phyloP scores from a whole-genome alignment of 192 early-diverging fungal genomes.

The Rhizoclosmatium globosum region DNA sequence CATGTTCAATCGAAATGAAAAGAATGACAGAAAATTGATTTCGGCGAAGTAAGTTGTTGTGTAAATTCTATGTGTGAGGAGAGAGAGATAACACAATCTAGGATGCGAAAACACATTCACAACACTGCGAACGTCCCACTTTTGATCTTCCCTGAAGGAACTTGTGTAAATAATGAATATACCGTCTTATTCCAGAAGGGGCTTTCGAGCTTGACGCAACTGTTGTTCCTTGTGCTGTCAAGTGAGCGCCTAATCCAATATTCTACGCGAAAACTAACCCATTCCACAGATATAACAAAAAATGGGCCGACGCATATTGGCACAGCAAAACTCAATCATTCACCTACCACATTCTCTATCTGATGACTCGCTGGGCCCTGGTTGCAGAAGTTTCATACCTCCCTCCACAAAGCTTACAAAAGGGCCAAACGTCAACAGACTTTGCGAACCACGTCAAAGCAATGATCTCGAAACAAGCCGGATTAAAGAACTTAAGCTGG shows the following conservation, averaged over 20 bases:
- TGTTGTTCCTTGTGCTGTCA: constrained; percentile 62
- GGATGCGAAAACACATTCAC: constrained; percentile 56
- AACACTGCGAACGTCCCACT: constrained; percentile 51
- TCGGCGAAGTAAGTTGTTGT: constrained; percentile 47
- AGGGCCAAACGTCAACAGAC: constrained; percentile 51
- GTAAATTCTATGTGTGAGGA: not conserved
- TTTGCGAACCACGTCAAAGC: constrained; percentile 67
- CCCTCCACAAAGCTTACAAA: constrained; percentile 44
- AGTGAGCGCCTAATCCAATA: constrained; percentile 28
- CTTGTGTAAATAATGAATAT: constrained; percentile 67
- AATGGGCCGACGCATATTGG: constrained; percentile 65
- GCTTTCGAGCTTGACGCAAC: constrained; percentile 62
- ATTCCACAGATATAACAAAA: constrained; percentile 55
- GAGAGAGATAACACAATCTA: constrained; percentile 20
- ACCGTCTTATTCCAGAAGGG: constrained; percentile 69
- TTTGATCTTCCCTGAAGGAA: constrained; percentile 67
- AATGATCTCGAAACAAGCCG: constrained; percentile 57
- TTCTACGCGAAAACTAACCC: constrained; percentile 8
- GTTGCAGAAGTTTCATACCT: constrained; percentile 65
- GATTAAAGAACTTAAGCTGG: constrained; percentile 63
- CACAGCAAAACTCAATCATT: constrained; percentile 61
- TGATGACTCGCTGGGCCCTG: constrained; percentile 66
- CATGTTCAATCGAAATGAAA: constrained; percentile 62
- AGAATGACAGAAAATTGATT: constrained; percentile 58
- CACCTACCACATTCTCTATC: constrained; percentile 60